A percentile compares a stretch with the other conserved stretches of the same genome.
Evolutionary conservation across 2,329 filamentous ascomycete genomes (phyloP).

Genomic region (Colletotrichum sansevieriae): DNA sequence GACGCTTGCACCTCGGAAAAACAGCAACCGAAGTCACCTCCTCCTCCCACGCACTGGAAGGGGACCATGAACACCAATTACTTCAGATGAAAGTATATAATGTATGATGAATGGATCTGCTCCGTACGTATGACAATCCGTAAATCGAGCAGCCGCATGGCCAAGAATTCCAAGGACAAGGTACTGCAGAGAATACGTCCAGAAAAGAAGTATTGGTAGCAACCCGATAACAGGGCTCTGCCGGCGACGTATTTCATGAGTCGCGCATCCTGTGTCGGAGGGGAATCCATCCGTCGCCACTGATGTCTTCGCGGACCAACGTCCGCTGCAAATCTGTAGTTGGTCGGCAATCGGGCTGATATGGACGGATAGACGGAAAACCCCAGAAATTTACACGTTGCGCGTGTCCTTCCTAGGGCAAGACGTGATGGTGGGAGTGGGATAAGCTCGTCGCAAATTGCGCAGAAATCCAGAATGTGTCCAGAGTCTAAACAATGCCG

Average conservation of each 20-base stretch:
- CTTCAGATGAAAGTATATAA: background rate
- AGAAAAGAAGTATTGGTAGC: conserved; percentile 17
- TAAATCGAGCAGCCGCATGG: conserved; percentile 33
- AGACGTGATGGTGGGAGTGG: conserved; percentile 1
- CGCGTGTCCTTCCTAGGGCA: background rate
- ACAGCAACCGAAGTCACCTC: background rate
- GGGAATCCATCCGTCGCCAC: conserved; percentile 1
- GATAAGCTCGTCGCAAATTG: background rate
- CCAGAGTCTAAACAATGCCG: background rate
- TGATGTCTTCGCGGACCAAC: background rate
- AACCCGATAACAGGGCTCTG: conserved; percentile 27
- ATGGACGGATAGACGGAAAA: conserved; percentile 11
- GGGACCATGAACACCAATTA: background rate
- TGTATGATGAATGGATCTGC: conserved; percentile 5
- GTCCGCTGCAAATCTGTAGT: background rate
- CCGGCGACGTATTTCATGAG: conserved; percentile 1
- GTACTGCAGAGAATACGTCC: background rate
- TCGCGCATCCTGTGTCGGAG: conserved; percentile 6
- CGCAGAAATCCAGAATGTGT: background rate
- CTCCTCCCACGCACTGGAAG: background rate
- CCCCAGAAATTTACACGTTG: background rate
- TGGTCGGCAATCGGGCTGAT: conserved; percentile 1
- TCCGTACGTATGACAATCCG: conserved; percentile 31
- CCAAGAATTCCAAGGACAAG: conserved; percentile 1
- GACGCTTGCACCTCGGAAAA: conserved; percentile 10